Evolutionary conservation across 805 yeast species (phyloP).

Genomic region (Kodamaea kakaduensis): DNA sequence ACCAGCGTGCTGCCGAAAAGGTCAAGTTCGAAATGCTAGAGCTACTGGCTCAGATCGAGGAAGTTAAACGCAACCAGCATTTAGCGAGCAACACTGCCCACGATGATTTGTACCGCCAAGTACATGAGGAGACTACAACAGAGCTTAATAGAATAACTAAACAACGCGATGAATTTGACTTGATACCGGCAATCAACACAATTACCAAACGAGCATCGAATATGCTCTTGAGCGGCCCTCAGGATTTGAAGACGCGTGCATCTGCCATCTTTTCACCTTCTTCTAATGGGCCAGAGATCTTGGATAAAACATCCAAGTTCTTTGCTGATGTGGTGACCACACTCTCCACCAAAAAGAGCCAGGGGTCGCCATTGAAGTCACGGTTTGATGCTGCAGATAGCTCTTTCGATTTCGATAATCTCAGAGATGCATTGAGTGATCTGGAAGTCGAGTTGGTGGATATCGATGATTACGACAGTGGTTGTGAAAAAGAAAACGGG

Average conservation of each 20-base stretch:
- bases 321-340: slow-evolving; percentile 23
- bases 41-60: slow-evolving; percentile 21
- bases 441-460: slow-evolving; percentile 13
- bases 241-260: slow-evolving; percentile 7
- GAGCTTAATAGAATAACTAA: slow-evolving; percentile 6
- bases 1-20: slow-evolving; percentile 37
- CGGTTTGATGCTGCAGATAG: slow-evolving; percentile 18
- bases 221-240: slow-evolving; percentile 13
- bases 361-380: background rate
- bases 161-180: slow-evolving; percentile 3
- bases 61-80: slow-evolving; percentile 13
- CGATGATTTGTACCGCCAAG: slow-evolving; percentile 10
- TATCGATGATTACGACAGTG: slow-evolving; percentile 28
- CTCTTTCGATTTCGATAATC: slow-evolving; percentile 27
- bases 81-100: slow-evolving; percentile 3
- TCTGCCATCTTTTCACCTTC: slow-evolving; percentile 4
- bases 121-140: slow-evolving; percentile 10
- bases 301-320: slow-evolving; percentile 21
- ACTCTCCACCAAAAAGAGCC: slow-evolving; percentile 23
- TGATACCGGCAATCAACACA: slow-evolving; percentile 8
- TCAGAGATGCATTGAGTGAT: slow-evolving; percentile 8
- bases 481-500: no score
- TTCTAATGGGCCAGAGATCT: slow-evolving; percentile 6
- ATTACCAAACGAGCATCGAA: slow-evolving; percentile 21
- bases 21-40: slow-evolving; percentile 35